Conservation (phyloP, 768 basidiomycete genomes). For the Pleurotus cornucopiae region DNA sequence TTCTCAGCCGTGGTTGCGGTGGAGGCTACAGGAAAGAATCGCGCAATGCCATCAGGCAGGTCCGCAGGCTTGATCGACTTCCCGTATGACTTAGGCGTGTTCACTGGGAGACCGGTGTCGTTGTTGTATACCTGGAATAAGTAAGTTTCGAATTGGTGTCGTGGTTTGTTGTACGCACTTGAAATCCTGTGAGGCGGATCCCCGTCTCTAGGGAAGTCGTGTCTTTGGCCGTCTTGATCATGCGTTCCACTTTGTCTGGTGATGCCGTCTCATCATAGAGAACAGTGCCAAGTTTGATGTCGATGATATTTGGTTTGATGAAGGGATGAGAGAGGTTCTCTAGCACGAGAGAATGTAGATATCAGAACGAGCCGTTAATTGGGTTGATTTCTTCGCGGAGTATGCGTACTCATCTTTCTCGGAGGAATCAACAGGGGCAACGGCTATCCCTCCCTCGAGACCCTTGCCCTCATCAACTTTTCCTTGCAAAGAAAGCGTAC, state of each 20-base stretch:
- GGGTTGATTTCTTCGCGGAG: not conserved
- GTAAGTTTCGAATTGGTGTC: not conserved
- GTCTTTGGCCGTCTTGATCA: constrained; percentile 63
- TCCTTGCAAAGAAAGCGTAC: constrained; percentile 74
- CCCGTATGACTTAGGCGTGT: constrained; percentile 75
- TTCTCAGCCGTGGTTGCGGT: constrained; percentile 8
- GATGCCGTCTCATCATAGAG: constrained; percentile 71
- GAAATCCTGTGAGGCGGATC: constrained; percentile 83
- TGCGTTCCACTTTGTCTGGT: constrained; percentile 73
- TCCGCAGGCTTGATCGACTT: constrained; percentile 65
- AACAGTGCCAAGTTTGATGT: constrained; percentile 89
- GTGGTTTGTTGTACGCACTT: constrained; percentile 44
- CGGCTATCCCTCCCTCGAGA: constrained; percentile 18
- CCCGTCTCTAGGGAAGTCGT: constrained; percentile 79
- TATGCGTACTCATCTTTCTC: constrained; percentile 36
- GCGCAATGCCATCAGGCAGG: constrained; percentile 69
- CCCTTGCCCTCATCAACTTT: constrained; percentile 35
- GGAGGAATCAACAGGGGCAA: constrained; percentile 23
- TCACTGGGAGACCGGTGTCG: constrained; percentile 44
- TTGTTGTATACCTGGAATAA: constrained; percentile 67
- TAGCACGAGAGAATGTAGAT: constrained; percentile 70
- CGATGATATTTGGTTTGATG: constrained; percentile 79
- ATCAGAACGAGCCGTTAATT: constrained; percentile 2
- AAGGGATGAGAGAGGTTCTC: constrained; percentile 80
- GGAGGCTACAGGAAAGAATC: constrained; percentile 68